These are phyloP conservation scores for Abelmoschus esculentus DNA, from an alignment of 345 rosid species.

Conservation along the genomic window DNA sequence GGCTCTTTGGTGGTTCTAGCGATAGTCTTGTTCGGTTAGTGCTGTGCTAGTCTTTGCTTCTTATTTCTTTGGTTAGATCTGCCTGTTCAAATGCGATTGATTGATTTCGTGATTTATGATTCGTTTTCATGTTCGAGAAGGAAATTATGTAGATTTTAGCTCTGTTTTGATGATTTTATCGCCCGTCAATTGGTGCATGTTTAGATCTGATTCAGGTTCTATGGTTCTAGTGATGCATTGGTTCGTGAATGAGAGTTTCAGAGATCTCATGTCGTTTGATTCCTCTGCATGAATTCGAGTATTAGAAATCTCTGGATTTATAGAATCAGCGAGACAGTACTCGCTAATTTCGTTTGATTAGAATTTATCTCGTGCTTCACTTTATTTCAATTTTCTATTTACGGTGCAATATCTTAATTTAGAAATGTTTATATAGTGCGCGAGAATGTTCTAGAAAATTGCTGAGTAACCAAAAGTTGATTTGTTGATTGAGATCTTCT, in stretches of 20 bases:
- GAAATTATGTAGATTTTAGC: background rate
- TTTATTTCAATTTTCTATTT: background rate
- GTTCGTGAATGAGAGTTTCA: background rate
- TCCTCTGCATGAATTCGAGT: background rate
- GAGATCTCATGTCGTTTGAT: background rate
- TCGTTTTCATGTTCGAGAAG: background rate
- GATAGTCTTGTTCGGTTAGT: constrained; percentile 54
- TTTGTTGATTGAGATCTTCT: background rate
- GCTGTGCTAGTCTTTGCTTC: background rate
- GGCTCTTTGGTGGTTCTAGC: constrained; percentile 36
- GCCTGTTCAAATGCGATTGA: background rate
- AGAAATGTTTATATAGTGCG: background rate
- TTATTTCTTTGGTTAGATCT: constrained; percentile 4
- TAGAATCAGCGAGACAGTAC: background rate
- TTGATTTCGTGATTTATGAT: background rate
- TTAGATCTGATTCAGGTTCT: constrained; percentile 15
- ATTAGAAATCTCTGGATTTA: background rate
- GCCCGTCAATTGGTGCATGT: background rate
- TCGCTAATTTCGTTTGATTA: background rate
- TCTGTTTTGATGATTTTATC: background rate
- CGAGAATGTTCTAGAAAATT: background rate
- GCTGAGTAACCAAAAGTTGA: background rate
- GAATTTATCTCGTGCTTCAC: background rate
- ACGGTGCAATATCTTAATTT: background rate
- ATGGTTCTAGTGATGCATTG: background rate